Evolutionary conservation across 2,329 filamentous ascomycete genomes (phyloP).

Genomic region (Escovopsis weberi): DNA sequence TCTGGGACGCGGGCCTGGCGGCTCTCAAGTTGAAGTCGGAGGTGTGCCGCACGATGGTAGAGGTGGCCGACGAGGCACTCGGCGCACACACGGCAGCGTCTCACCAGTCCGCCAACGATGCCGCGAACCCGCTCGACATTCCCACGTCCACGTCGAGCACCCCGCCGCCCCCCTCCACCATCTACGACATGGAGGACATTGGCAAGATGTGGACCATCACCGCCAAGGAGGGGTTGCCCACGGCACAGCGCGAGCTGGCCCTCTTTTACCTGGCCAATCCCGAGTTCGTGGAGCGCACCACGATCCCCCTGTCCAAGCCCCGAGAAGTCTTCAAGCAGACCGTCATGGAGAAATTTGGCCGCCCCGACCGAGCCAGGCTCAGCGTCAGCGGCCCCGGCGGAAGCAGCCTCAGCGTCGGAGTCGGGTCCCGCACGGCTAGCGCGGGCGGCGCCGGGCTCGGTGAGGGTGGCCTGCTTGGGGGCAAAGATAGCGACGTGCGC

Average conservation of each 20-base stretch:
- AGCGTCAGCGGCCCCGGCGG: slow-evolving; percentile 10
- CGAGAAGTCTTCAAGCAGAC: slow-evolving; percentile 83
- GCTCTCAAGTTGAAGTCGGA: slow-evolving; percentile 81
- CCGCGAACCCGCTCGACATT: slow-evolving; percentile 12
- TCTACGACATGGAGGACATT: slow-evolving; percentile 64
- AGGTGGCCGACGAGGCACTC: slow-evolving; percentile 41
- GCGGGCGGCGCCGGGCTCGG: slow-evolving; percentile 8
- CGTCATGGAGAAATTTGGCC: slow-evolving; percentile 57
- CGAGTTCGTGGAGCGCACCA: slow-evolving; percentile 66
- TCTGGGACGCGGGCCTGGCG: slow-evolving; percentile 79
- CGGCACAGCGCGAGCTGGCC: slow-evolving; percentile 82
- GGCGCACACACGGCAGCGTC: slow-evolving; percentile 46
- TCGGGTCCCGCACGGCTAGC: slow-evolving; percentile 10
- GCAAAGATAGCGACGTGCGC: slow-evolving; percentile 36
- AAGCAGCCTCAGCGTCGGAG: slow-evolving; percentile 11
- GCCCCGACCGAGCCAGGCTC: slow-evolving; percentile 17
- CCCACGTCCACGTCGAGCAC: slow-evolving; percentile 24
- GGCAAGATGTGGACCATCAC: slow-evolving; percentile 85
- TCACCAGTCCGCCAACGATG: slow-evolving; percentile 31
- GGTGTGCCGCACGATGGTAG: slow-evolving; percentile 64
- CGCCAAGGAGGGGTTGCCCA: slow-evolving; percentile 71
- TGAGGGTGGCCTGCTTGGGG: slow-evolving; percentile 11
- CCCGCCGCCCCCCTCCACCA: slow-evolving; percentile 36
- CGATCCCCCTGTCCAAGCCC: slow-evolving; percentile 70
- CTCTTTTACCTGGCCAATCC: slow-evolving; percentile 89